Base-by-base conservation (phyloP, 139 green algal genomes). In the Chlorella vulgaris region DNA sequence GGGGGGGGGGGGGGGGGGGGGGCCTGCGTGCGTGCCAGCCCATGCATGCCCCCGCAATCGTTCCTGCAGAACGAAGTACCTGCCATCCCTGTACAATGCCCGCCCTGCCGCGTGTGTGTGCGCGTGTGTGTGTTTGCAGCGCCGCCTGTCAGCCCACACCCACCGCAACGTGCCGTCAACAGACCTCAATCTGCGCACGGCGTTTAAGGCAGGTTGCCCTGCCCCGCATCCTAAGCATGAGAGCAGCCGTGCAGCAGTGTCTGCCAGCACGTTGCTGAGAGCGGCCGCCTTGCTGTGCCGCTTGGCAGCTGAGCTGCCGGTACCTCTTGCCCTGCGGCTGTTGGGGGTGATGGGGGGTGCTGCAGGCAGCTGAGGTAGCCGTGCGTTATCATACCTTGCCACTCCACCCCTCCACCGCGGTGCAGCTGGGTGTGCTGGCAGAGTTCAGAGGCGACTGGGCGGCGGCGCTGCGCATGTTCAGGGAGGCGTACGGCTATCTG, bases 161-260 rank as follows among this genome's bases (percentile, higher is more conserved):
- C 71, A 86, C 69, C 69, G 73, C 29, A 82, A 86, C 10, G 61
- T 79, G 24, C 47, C 51, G 24, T 76, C 86, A 0, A 73, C 84
- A 4, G 89, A 92, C 22, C 69, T 88, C 76, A 86, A 78, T 67
- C 73, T 85, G 26, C 76, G 89, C 29, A 78, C 86, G 31, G 86
- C 83, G 51, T 93, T 93, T 85, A 93, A 93, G 90, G 89, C 81
- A 40, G 3, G 65, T 2, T 4, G 1, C 33, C 15, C 7, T 55
- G 22, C 4, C 33, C 19, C 3, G 47, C 47, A 58, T 10, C 47
- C 10, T 10, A 58, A 58, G 47, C 47, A 58, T 15, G 47, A 15
- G 13, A 58, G 47, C 47, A 58, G 47, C 47, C 10, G 47, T 15
- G 15, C 13, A 58, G 47, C 47, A 58, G 47, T 15, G 10, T 58